phyloP scores from a whole-genome alignment of 2,329 filamentous ascomycete species.

The Cladosporium phlei region DNA sequence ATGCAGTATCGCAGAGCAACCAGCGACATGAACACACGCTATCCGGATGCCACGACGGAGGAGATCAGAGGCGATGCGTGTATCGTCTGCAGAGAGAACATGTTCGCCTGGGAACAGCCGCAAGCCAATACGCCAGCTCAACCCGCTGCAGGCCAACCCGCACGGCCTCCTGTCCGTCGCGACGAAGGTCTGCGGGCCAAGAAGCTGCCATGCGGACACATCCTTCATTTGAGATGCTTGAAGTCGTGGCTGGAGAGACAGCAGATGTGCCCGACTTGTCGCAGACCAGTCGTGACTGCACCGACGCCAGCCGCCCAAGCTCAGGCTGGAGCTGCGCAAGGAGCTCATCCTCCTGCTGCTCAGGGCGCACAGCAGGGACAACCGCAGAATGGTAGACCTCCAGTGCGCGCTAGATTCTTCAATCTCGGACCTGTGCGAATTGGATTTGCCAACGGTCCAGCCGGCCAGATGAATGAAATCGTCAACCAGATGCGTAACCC shows the following conservation, averaged over 20 bases:
- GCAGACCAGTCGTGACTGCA: slow-evolving; percentile 61
- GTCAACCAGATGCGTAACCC: slow-evolving; percentile 28
- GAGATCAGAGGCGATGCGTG: slow-evolving; percentile 85
- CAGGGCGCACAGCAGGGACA: slow-evolving; percentile 19
- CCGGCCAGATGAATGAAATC: slow-evolving; percentile 40
- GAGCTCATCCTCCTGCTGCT: slow-evolving; percentile 14
- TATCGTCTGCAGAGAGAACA: slow-evolving; percentile 95
- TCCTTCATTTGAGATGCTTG: slow-evolving; percentile 88
- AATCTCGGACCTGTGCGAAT: slow-evolving; percentile 71
- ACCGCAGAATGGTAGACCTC: slow-evolving; percentile 26
- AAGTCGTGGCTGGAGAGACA: slow-evolving; percentile 97
- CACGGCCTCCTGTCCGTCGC: slow-evolving; percentile 40
- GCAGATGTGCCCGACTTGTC: slow-evolving; percentile 93
- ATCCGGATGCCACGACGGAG: slow-evolving; percentile 82
- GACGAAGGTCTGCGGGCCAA: slow-evolving; percentile 85
- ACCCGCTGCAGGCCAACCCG: slow-evolving; percentile 23
- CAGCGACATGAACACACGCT: slow-evolving; percentile 84
- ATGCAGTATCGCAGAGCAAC: slow-evolving; percentile 87
- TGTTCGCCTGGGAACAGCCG: slow-evolving; percentile 70
- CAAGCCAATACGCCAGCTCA: slow-evolving; percentile 35
- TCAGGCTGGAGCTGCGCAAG: slow-evolving; percentile 18
- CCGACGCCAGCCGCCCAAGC: slow-evolving; percentile 14
- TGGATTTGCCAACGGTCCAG: slow-evolving; percentile 61
- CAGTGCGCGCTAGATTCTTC: slow-evolving; percentile 46
- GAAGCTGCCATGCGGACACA: slow-evolving; percentile 93